Conservation (phyloP, 257 asterid species). For the Agastache rugosa region DNA sequence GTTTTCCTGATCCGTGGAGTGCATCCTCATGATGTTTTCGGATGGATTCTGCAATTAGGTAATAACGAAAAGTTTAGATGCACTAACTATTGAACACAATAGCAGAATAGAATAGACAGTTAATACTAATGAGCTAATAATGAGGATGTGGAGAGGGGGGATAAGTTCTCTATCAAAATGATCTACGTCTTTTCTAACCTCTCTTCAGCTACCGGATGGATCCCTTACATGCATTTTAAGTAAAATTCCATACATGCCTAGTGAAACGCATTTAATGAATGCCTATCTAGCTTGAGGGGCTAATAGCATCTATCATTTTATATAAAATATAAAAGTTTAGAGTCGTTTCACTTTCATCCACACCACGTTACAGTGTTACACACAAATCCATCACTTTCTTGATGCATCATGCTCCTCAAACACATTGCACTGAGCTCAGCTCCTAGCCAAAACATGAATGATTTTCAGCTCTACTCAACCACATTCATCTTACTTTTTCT, state of each 20-base stretch:
- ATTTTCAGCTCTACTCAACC: background rate
- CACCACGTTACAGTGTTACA: background rate
- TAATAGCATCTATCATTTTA: background rate
- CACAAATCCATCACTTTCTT: background rate
- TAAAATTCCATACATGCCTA: background rate
- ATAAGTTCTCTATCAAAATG: background rate
- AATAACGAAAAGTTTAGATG: background rate
- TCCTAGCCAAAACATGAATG: background rate
- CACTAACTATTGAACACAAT: background rate
- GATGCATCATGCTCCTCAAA: background rate
- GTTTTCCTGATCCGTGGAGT: conserved; percentile 22
- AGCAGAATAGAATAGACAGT: background rate
- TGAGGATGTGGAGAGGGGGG: background rate
- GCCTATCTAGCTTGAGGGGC: background rate
- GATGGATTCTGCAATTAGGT: conserved; percentile 49
- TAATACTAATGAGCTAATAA: background rate
- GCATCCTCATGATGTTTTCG: conserved; percentile 38
- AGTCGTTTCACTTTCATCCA: background rate
- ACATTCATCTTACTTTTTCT: background rate
- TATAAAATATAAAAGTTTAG: background rate
- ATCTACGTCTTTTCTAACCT: no score
- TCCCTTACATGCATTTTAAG: no score
- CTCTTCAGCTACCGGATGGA: no score
- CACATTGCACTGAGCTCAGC: background rate
- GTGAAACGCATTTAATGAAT: background rate